These are phyloP conservation scores for Solanum ossicruentum DNA, from an alignment of 257 asterid genomes.

Conservation along the genomic window DNA sequence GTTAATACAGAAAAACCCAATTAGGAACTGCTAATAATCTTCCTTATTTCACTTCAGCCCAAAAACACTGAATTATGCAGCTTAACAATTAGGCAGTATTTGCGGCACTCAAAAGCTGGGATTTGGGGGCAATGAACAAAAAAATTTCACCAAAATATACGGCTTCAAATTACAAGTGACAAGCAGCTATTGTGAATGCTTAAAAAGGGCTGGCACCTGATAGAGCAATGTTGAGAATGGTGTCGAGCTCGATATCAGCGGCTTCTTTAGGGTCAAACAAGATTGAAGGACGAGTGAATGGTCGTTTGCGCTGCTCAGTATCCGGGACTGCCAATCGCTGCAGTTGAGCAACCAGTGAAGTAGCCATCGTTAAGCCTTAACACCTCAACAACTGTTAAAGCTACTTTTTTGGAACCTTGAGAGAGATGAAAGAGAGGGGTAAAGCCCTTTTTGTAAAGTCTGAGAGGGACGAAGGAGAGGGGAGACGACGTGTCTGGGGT, in stretches of 20 bases:
- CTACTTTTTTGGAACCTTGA: background rate
- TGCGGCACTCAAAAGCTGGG: background rate
- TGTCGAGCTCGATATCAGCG: constrained; percentile 65
- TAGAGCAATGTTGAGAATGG: constrained; percentile 36
- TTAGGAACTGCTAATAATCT: background rate
- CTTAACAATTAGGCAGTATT: background rate
- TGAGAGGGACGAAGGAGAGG: background rate
- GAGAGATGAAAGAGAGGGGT: background rate
- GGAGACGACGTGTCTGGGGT: background rate
- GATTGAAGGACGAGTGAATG: constrained; percentile 69
- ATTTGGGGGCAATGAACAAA: background rate
- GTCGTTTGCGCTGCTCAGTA: constrained; percentile 49
- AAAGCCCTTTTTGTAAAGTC: background rate
- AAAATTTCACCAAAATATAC: background rate
- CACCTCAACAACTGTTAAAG: background rate
- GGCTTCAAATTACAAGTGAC: background rate
- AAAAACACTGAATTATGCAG: background rate
- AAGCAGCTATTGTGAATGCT: background rate
- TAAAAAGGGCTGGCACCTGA: constrained; percentile 28
- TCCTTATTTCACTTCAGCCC: background rate
- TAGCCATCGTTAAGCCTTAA: constrained; percentile 24
- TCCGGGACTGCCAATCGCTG: constrained; percentile 45
- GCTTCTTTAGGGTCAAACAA: constrained; percentile 65
- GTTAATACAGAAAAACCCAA: background rate
- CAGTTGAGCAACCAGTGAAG: constrained; percentile 58